Evolutionary conservation across 1,139 yeast genomes (phyloP).

Genomic region (Candida dubliniensis): DNA sequence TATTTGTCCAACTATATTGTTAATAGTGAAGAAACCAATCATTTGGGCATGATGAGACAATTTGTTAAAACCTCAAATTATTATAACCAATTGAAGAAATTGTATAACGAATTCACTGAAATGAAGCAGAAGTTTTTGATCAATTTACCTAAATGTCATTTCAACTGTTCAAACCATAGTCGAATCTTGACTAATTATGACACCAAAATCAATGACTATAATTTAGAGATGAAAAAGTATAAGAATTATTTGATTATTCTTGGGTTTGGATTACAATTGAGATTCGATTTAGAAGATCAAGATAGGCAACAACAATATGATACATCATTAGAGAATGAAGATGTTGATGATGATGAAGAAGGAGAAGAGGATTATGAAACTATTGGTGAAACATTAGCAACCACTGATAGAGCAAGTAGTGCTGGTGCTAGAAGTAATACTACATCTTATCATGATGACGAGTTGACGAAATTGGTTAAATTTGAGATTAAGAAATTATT

Average conservation of each 20-base stretch:
- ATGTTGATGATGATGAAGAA: conserved; percentile 9
- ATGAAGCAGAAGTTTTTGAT: conserved; percentile 33
- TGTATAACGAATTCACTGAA: conserved; percentile 36
- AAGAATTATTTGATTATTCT: conserved; percentile 47
- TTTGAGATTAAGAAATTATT: conserved; percentile 39
- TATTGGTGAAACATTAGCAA: conserved; percentile 8
- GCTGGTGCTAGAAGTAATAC: conserved; percentile 1
- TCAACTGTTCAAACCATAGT: conserved; percentile 37
- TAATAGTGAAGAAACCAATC: conserved; percentile 27
- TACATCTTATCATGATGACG: conserved; percentile 25
- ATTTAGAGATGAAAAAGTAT: conserved; percentile 40
- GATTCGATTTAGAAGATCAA: conserved; percentile 43
- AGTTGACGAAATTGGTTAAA: conserved; percentile 37
- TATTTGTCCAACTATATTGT: conserved; percentile 40
- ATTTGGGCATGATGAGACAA: conserved; percentile 49
- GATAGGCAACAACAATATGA: conserved; percentile 3
- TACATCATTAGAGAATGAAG: conserved; percentile 9
- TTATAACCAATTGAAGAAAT: conserved; percentile 41
- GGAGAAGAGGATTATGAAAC: conserved; percentile 10
- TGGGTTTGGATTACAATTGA: conserved; percentile 49
- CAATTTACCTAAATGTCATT: conserved; percentile 28
- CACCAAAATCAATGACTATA: conserved; percentile 41
- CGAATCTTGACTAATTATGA: conserved; percentile 39
- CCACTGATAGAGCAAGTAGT: background rate
- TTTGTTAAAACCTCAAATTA: conserved; percentile 46